Evolutionary conservation across 306 rosid species (phyloP).

Genomic region (Heteromeles arbutifolia): DNA sequence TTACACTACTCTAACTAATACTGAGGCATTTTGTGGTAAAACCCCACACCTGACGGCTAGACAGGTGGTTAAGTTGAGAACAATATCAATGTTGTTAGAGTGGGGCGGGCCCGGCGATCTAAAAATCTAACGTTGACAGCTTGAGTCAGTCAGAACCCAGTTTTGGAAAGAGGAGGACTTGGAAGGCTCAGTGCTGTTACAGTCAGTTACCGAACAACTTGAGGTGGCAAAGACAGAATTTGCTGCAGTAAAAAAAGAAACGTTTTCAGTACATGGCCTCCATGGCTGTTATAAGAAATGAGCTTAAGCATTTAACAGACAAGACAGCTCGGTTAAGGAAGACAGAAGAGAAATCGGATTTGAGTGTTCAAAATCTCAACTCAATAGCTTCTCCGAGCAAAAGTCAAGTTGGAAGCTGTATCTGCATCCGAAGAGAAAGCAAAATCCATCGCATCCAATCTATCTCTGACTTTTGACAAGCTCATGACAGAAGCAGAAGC

Average conservation of each 20-base stretch:
- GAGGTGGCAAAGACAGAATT: constrained; percentile 60
- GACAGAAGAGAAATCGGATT: constrained; percentile 38
- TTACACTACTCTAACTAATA: too few relatives aligned
- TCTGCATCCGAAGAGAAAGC: constrained; percentile 64
- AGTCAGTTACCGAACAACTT: constrained; percentile 41
- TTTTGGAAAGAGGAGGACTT: constrained; percentile 32
- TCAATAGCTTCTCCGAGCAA: constrained; percentile 73
- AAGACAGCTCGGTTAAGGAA: constrained; percentile 43
- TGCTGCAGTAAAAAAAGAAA: constrained; percentile 52
- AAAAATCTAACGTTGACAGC: too few relatives aligned
- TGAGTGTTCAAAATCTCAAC: constrained; percentile 43
- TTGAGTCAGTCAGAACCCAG: constrained; percentile 17
- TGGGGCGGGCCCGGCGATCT: too few relatives aligned
- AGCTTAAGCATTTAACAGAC: constrained; percentile 46
- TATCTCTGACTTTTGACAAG: constrained; percentile 49
- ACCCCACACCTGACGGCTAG: too few relatives aligned
- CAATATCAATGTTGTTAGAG: too few relatives aligned
- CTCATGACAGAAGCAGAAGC: constrained; percentile 46
- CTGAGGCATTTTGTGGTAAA: too few relatives aligned
- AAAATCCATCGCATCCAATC: constrained; percentile 41
- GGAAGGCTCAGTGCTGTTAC: constrained; percentile 26
- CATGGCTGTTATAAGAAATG: constrained; percentile 82
- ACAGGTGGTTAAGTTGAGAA: too few relatives aligned
- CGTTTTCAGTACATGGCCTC: constrained; percentile 79
- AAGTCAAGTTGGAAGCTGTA: constrained; percentile 60